Evolutionary conservation across 371 early-diverging fungal genomes (phyloP).

Genomic region (Blakeslea trispora): DNA sequence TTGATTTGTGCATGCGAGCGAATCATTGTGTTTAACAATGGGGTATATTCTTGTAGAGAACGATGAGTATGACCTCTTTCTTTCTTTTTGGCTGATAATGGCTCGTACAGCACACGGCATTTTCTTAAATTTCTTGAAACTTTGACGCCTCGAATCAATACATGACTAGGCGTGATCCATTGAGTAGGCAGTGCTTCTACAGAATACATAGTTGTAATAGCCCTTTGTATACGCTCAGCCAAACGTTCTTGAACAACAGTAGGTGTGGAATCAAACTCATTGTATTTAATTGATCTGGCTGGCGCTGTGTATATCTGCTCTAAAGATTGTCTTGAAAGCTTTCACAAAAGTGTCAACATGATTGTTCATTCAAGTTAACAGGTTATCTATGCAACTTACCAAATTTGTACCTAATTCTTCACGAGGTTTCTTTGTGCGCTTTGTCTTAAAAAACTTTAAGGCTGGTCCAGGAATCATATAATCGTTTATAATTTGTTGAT

Average conservation of each 20-base stretch:
- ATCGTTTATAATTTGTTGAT: constrained; percentile 24
- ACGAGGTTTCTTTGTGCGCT: constrained; percentile 6
- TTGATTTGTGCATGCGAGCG: constrained; percentile 30
- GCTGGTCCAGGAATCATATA: constrained; percentile 46
- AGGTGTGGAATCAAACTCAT: constrained; percentile 37
- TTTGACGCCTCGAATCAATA: constrained; percentile 32
- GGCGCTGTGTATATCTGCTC: constrained; percentile 27
- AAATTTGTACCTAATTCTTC: background rate
- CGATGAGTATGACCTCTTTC: constrained; percentile 38
- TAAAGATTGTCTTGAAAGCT: background rate
- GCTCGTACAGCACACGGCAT: constrained; percentile 42
- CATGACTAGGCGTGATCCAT: constrained; percentile 26
- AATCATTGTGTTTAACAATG: constrained; percentile 25
- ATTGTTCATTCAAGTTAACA: no score
- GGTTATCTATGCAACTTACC: no score
- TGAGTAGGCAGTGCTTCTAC: constrained; percentile 33
- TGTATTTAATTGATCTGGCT: constrained; percentile 27
- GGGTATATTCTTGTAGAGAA: constrained; percentile 29
- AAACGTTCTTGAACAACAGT: constrained; percentile 35
- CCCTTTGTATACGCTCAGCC: constrained; percentile 39
- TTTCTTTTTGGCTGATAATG: constrained; percentile 19
- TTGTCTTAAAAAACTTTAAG: constrained; percentile 34
- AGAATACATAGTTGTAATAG: constrained; percentile 34
- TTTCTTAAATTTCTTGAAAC: constrained; percentile 36
- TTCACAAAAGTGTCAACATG: no score